Conservation (phyloP, 768 basidiomycete genomes). For the Amanita molliuscula region DNA sequence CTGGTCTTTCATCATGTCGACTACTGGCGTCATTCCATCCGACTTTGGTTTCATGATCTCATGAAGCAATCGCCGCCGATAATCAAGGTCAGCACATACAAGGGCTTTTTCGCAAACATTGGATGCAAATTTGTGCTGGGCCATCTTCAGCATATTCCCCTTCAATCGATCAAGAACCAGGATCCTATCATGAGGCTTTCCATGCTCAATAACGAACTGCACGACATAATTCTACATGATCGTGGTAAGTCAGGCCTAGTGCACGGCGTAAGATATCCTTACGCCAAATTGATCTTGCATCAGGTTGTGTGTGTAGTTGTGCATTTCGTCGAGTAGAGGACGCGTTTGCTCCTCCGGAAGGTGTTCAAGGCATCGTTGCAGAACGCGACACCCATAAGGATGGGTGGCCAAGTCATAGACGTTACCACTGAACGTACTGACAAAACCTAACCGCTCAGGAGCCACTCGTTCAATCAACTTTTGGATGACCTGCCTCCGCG, state of each 20-base stretch:
- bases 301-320: constrained; percentile 54
- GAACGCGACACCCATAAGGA: constrained; percentile 88
- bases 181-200: constrained; percentile 56
- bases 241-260: constrained; percentile 2
- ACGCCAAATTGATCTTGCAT: constrained; percentile 93
- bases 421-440: constrained; percentile 65
- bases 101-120: constrained; percentile 95
- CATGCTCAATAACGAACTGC: constrained; percentile 85
- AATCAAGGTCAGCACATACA: constrained; percentile 49
- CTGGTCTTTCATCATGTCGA: constrained; percentile 78
- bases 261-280: constrained; percentile 16
- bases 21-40: constrained; percentile 61
- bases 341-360: constrained; percentile 59
- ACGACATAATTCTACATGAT: constrained; percentile 78
- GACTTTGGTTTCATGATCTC: constrained; percentile 64
- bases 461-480: constrained; percentile 78
- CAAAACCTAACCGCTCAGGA: constrained; percentile 66
- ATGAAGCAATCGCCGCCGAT: constrained; percentile 61
- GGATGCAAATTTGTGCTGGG: constrained; percentile 87
- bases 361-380: constrained; percentile 88
- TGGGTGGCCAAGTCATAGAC: constrained; percentile 79
- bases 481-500: constrained; percentile 60
- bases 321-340: constrained; percentile 75
- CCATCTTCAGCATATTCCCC: constrained; percentile 71
- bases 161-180: constrained; percentile 58